phyloP scores from a whole-genome alignment of 495 filamentous ascomycete genomes.

The Penicillium nucicola region DNA sequence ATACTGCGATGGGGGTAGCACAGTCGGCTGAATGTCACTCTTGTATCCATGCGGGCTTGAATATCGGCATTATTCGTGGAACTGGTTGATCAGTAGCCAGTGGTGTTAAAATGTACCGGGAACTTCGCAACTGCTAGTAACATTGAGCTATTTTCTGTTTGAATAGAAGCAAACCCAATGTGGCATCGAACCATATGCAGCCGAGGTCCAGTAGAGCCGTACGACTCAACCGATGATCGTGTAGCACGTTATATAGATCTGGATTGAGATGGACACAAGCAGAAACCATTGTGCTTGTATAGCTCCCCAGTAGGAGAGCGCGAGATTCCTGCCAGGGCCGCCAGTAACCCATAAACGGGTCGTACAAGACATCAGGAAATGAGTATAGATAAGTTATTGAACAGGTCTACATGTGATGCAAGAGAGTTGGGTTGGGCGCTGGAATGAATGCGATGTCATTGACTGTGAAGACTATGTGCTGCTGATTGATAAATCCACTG shows the following conservation, averaged over 20 bases:
- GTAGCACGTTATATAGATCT: not conserved
- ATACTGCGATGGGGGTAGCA: not conserved
- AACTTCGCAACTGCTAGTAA: not conserved
- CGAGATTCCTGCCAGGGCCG: not conserved
- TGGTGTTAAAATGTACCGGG: not conserved
- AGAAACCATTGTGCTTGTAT: not conserved
- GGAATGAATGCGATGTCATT: not conserved
- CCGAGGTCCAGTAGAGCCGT: constrained; percentile 3
- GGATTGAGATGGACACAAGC: not conserved
- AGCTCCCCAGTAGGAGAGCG: not conserved
- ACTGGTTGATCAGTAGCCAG: not conserved
- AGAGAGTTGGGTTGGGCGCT: not conserved
- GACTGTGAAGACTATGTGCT: constrained; percentile 1
- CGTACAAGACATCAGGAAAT: not conserved
- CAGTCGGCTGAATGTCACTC: not conserved
- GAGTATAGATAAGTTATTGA: not conserved
- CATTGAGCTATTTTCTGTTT: too few species aligned
- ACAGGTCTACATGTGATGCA: not conserved
- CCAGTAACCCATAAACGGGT: not conserved
- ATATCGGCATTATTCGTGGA: not conserved
- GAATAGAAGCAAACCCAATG: not conserved
- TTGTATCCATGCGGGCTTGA: not conserved
- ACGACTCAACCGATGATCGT: not conserved
- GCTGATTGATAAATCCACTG: constrained; percentile 1
- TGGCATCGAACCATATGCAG: not conserved